These are phyloP conservation scores for Bidens hawaiensis DNA, from an alignment of 140 eudicot genomes.

Conservation along the genomic window DNA sequence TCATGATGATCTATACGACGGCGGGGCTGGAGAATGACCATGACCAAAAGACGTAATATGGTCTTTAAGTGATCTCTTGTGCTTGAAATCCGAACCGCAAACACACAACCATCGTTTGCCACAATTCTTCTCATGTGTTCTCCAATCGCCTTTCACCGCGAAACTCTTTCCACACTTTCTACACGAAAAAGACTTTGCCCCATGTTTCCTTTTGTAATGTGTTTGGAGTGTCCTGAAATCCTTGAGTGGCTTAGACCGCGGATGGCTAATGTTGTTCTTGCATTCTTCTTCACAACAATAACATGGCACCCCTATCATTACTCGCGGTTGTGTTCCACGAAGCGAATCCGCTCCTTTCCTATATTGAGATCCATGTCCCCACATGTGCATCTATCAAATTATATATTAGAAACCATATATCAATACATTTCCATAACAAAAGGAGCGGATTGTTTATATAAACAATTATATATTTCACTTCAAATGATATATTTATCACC, in stretches of 20 bases:
- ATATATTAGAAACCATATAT: not conserved
- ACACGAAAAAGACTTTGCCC: conserved; percentile 55
- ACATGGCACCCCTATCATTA: conserved; percentile 70
- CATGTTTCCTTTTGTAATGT: conserved; percentile 88
- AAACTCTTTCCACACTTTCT: conserved; percentile 78
- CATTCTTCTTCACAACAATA: conserved; percentile 89
- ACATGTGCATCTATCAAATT: conserved; percentile 76
- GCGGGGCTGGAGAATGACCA: conserved; percentile 55
- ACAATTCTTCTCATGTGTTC: conserved; percentile 91
- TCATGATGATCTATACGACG: conserved; percentile 24
- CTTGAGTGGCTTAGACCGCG: conserved; percentile 71
- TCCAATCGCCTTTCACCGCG: conserved; percentile 91
- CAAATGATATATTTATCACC: not conserved
- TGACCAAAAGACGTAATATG: conserved; percentile 75
- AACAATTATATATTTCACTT: too few relatives aligned
- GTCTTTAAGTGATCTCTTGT: conserved; percentile 83
- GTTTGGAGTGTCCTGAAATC: conserved; percentile 85
- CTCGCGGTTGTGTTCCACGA: conserved; percentile 71
- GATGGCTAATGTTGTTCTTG: conserved; percentile 82
- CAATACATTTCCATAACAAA: not conserved
- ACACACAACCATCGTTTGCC: conserved; percentile 90
- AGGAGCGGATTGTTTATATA: too few relatives aligned
- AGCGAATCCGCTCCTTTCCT: conserved; percentile 77
- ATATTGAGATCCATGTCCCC: conserved; percentile 91
- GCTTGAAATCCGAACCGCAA: conserved; percentile 90